Conservation (phyloP, 495 filamentous ascomycete species). For the Xylaria grammica region DNA sequence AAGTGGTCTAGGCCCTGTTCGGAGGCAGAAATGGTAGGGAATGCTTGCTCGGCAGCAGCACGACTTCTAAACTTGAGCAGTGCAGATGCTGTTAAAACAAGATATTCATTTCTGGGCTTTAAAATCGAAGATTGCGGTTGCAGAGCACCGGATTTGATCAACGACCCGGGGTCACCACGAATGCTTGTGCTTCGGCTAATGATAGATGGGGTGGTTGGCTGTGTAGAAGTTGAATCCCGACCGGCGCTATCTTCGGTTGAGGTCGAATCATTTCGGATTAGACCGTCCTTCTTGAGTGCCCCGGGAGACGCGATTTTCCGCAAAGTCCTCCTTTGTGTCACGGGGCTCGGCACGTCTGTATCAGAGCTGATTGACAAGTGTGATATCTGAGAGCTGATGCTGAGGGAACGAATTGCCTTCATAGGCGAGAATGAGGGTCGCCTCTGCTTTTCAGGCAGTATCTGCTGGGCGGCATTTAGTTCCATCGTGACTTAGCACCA, state of each 20-base stretch:
- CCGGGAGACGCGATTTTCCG: constrained; percentile 31
- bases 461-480: constrained; percentile 23
- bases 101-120: constrained; percentile 83
- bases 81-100: constrained; percentile 88
- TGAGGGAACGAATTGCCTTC: constrained; percentile 36
- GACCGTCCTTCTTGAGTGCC: constrained; percentile 26
- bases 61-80: constrained; percentile 80
- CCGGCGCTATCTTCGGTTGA: constrained; percentile 32
- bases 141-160: constrained; percentile 63
- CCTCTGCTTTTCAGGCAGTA: constrained; percentile 27
- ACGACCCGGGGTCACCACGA: constrained; percentile 22
- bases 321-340: constrained; percentile 25
- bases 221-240: constrained; percentile 33
- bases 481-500: constrained; percentile 29
- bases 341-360: constrained; percentile 22
- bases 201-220: constrained; percentile 35
- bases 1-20: constrained; percentile 16
- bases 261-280: constrained; percentile 33
- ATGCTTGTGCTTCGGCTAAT: constrained; percentile 32
- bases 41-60: constrained; percentile 59
- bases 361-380: constrained; percentile 34
- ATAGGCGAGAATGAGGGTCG: constrained; percentile 34
- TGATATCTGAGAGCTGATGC: constrained; percentile 35
- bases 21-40: constrained; percentile 38
- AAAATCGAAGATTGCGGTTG: constrained; percentile 82